Base-by-base conservation (phyloP, 768 basidiomycete species). In the Amanita jacksonii region DNA sequence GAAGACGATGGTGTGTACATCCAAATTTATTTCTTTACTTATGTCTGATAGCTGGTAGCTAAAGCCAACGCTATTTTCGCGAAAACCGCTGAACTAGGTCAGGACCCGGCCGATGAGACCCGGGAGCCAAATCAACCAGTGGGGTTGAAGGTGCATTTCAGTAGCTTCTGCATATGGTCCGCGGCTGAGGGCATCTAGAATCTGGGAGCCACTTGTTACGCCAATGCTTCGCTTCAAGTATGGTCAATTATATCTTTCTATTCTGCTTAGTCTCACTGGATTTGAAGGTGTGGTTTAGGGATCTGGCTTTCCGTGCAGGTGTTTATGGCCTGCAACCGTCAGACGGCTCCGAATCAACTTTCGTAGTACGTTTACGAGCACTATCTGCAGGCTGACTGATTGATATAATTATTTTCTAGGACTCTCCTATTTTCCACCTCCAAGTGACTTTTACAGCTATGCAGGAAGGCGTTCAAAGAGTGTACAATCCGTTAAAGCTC, bases 191-290 rank as follows among this genome's bases (percentile, higher is more conserved):
- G 24, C 24, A 15, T 13, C 30, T 54, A 92, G 90, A 97, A 98
- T 59, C 76, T 98, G 15, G 94, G 94, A 3, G 93, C 93, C 13
- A 97, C 94, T 3, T 98, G 94, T 58, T 98, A 97, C 53, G 92
- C 89, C 48, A 96, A 96, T 60, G 90, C 90, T 15, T 96, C 86
- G 49, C 71, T 98, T 35, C 93, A 98, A 66, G 89, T 84, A 53
- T 28, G 57, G 54, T 25, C 36, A 15, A 43, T 22, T 28, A 23
- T 35, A 16, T 25, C 25, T 25, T 23, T 47, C 37, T 32, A 5
- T 23, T 13, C 32, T 38, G 16, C 33, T 34, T 38, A 27, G 43
- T 40, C 43, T 30, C 43, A 30, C 39, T 28, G 30, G 20, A 27
- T 38, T 16, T 45, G 2, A 44, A 93, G 88, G 85, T 94, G 9